Conservation (phyloP, 2,329 filamentous ascomycete species). For the Clonostachys rhizophaga region DNA sequence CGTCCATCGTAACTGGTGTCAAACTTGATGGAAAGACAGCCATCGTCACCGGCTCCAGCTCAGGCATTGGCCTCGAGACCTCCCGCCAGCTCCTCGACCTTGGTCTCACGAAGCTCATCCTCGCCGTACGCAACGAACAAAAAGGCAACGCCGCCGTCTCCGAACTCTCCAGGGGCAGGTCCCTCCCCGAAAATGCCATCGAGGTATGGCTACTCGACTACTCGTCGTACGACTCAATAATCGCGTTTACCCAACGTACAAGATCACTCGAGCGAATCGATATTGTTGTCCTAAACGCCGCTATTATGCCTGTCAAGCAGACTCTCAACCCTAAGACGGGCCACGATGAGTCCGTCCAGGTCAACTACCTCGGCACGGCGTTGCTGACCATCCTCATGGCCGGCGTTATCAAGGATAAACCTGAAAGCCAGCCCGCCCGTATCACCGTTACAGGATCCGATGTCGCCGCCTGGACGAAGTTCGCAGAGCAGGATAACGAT, state of each 20-base stretch:
- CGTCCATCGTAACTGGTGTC: constrained; percentile 1
- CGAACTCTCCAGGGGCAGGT: constrained; percentile 13
- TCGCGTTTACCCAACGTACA: constrained; percentile 9
- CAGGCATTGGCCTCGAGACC: constrained; percentile 37
- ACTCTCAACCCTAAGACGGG: constrained; percentile 12
- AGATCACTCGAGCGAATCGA: constrained; percentile 10
- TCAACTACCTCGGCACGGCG: constrained; percentile 22
- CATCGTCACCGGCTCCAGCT: constrained; percentile 39
- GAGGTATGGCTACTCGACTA: constrained; percentile 16
- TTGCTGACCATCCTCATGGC: constrained; percentile 19
- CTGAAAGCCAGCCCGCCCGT: constrained; percentile 5
- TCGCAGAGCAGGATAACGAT: constrained; percentile 11
- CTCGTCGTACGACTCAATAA: constrained; percentile 14
- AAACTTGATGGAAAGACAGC: constrained; percentile 25
- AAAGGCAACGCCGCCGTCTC: constrained; percentile 31
- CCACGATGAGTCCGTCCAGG: constrained; percentile 22
- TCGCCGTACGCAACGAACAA: constrained; percentile 29
- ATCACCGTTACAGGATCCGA: constrained; percentile 21
- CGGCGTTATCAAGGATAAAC: constrained; percentile 11
- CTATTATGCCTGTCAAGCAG: constrained; percentile 8
- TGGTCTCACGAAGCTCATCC: constrained; percentile 28
- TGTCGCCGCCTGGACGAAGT: constrained; percentile 14
- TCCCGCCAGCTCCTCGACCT: constrained; percentile 29
- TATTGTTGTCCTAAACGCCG: constrained; percentile 26
- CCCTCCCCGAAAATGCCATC: constrained; percentile 16